Evolutionary conservation across 305 asterid species (phyloP).

Genomic region (Fraxinus angustifolia): DNA sequence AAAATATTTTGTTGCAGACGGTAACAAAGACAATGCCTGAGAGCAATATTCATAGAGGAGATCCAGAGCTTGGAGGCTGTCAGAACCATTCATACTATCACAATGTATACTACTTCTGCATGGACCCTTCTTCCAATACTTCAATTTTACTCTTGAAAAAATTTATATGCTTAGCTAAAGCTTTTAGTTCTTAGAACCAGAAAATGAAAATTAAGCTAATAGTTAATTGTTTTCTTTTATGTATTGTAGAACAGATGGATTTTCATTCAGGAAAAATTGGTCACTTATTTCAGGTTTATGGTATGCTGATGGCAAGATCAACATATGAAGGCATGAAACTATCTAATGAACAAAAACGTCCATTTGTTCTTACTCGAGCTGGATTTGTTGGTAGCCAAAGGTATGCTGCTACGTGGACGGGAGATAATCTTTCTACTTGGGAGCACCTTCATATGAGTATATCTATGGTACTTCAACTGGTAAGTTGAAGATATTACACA

Average conservation of each 20-base stretch:
- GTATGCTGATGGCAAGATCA: slow-evolving; percentile 97
- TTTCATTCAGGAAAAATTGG: slow-evolving; percentile 4
- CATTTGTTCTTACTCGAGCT: slow-evolving; percentile 95
- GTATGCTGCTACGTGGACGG: slow-evolving; percentile 99
- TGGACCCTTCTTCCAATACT: slow-evolving; percentile 5
- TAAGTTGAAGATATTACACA: slow-evolving; percentile 27
- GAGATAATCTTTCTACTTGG: slow-evolving; percentile 95
- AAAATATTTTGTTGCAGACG: slow-evolving; percentile 46
- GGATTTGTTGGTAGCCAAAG: slow-evolving; percentile 94
- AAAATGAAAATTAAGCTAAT: neutral
- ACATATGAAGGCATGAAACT: slow-evolving; percentile 88
- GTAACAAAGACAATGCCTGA: slow-evolving; percentile 97
- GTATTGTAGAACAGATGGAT: neutral
- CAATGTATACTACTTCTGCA: slow-evolving; percentile 48
- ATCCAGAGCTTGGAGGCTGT: slow-evolving; percentile 78
- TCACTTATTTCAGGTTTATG: slow-evolving; percentile 62
- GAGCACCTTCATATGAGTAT: slow-evolving; percentile 97
- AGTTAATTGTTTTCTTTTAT: neutral
- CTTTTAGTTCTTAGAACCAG: neutral
- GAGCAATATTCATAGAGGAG: slow-evolving; percentile 84
- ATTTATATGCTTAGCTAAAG: neutral
- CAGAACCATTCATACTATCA: slow-evolving; percentile 89
- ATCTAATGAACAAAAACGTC: slow-evolving; percentile 68
- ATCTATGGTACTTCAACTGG: slow-evolving; percentile 91
- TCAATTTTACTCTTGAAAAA: neutral